A percentile compares a stretch with the other conserved stretches of the same genome.
phyloP scores from a whole-genome alignment of 495 filamentous ascomycete genomes.

The Aspergillus haitiensis region DNA sequence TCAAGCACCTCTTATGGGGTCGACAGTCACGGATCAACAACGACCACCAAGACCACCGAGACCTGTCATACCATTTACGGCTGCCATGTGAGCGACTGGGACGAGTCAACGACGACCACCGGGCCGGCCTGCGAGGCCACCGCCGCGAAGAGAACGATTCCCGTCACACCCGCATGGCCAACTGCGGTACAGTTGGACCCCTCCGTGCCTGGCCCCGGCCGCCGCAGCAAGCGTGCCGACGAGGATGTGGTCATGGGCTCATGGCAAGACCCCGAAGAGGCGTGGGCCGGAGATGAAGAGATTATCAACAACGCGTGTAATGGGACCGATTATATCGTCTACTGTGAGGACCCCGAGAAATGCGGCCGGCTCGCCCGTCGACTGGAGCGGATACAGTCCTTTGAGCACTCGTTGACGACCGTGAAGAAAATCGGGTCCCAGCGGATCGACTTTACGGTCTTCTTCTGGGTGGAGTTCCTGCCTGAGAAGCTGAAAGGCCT shows the following conservation, averaged over 20 bases:
- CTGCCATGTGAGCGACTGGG: constrained; percentile 5
- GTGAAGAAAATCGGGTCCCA: not conserved
- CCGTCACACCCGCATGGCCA: not conserved
- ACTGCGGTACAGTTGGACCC: not conserved
- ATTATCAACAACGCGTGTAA: not conserved
- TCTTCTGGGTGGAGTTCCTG: not conserved
- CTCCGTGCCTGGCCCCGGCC: not conserved
- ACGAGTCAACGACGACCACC: not conserved
- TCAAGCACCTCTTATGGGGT: not conserved
- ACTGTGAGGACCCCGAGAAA: not conserved
- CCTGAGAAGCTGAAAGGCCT: not conserved
- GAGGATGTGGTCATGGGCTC: not conserved
- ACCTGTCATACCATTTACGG: constrained; percentile 7
- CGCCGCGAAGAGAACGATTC: not conserved
- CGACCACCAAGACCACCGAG: not conserved
- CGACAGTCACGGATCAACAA: constrained; percentile 4
- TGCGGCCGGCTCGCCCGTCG: not conserved
- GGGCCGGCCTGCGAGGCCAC: not conserved
- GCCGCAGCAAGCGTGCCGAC: not conserved
- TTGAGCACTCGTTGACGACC: not conserved
- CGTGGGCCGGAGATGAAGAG: not conserved
- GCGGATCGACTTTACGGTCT: not conserved
- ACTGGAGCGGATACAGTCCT: not conserved
- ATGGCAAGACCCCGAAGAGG: not conserved
- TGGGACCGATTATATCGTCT: not conserved